Evolutionary conservation across 2,329 filamentous ascomycete species (phyloP), one percentile per base, ranked within the genome.

Genomic region (Clonostachys solani): DNA sequence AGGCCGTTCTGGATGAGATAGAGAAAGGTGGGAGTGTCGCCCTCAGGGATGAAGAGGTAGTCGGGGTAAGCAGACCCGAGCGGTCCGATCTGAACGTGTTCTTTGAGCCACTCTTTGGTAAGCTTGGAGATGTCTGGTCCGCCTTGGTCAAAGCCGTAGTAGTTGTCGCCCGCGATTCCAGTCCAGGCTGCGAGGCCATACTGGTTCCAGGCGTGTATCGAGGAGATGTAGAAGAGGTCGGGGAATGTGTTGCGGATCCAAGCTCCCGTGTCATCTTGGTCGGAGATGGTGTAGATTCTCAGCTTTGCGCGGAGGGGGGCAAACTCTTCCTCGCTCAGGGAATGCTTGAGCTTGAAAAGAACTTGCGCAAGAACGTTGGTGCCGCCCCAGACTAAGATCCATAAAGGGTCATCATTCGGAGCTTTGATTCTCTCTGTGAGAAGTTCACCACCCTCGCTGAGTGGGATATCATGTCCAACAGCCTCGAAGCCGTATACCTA

Each of bases 241-340:
- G 80, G 77, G 49, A 73, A 82, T 4, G 67, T 69, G 42, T 65
- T 60, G 15, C 79, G 72, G 35, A 83, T 75, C 78, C 78, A 83
- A 1, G 69, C 60, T 0, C 77, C 78, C 0, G 74, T 73, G 50
- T 83, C 73, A 50, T 83, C 79, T 52, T 83, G 79, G 51, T 83
- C 80, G 7, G 76, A 80, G 47, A 83, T 81, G 35, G 78, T 62
- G 56, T 80, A 80, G 9, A 80, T 67, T 12, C 75, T 64, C 5
- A 80, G 56, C 50, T 71, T 73, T 4, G 60, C 52, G 3, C 66
- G 59, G 18, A 79, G 61, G 1, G 47, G 49, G 1, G 61, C 57
- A 2, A 67, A 59, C 1, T 73, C 66, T 38, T 13, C 55, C 49
- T 40, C 60, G 49, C 52, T 50, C 54, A 15, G 56, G 6, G 48